Conservation (phyloP, 495 filamentous ascomycete genomes). For the Penicillium canariense region DNA sequence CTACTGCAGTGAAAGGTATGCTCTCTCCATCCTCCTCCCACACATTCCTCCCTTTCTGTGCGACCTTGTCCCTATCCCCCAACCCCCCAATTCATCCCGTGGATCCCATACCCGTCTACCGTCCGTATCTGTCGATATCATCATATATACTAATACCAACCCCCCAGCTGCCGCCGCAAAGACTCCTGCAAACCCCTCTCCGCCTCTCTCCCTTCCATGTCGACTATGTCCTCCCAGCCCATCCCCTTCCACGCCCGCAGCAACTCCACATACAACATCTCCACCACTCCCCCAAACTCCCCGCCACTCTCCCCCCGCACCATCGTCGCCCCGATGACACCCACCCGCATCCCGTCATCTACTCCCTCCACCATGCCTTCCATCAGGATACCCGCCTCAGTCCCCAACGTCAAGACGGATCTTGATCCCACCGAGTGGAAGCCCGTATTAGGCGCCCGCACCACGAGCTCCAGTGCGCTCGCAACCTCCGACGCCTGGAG, state of each 20-base stretch:
- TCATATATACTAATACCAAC: slow-evolving; percentile 8
- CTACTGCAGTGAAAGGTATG: slow-evolving; percentile 57
- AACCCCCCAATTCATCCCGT: not conserved
- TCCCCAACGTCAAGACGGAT: slow-evolving; percentile 47
- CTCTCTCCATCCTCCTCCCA: slow-evolving; percentile 10
- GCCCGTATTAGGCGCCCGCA: slow-evolving; percentile 41
- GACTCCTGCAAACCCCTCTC: slow-evolving; percentile 50
- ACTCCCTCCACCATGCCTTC: slow-evolving; percentile 21
- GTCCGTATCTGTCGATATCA: slow-evolving; percentile 2
- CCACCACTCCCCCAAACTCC: slow-evolving; percentile 32
- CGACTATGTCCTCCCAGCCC: slow-evolving; percentile 31
- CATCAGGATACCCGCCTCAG: slow-evolving; percentile 43
- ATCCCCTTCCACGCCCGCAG: not conserved
- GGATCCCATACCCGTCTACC: not conserved
- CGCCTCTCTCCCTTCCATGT: slow-evolving; percentile 35
- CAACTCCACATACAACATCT: not conserved
- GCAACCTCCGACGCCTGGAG: slow-evolving; percentile 47
- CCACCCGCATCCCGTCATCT: slow-evolving; percentile 29
- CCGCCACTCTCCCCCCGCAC: slow-evolving; percentile 40
- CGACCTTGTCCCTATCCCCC: not conserved
- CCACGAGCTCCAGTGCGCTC: slow-evolving; percentile 16
- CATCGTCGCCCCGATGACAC: slow-evolving; percentile 46
- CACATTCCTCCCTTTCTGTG: slow-evolving; percentile 10
- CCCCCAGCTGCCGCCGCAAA: slow-evolving; percentile 51
- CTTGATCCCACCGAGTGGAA: slow-evolving; percentile 59